These are phyloP conservation scores for Macadamia tetraphylla DNA, from an alignment of 164 flowering plant genomes.

Conservation along the genomic window DNA sequence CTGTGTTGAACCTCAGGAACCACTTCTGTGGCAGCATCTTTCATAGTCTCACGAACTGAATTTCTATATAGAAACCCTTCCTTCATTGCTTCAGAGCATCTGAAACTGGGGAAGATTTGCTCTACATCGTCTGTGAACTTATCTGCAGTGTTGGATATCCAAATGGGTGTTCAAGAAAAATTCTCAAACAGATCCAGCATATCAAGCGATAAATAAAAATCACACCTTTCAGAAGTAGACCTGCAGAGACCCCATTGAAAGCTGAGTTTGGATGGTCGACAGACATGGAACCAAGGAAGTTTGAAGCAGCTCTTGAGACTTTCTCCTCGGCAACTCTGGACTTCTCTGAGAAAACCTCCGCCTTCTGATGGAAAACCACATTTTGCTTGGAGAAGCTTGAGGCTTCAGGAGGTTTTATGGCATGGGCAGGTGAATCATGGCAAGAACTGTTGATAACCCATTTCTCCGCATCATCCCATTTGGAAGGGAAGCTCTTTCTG, in stretches of 20 bases:
- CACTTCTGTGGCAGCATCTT: slow-evolving; percentile 40
- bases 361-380: slow-evolving; percentile 31
- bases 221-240: slow-evolving; percentile 67
- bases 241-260: slow-evolving; percentile 44
- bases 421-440: slow-evolving; percentile 71
- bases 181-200: too few species aligned
- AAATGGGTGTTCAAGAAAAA: slow-evolving; percentile 4
- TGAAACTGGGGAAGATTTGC: slow-evolving; percentile 33
- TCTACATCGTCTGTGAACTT: slow-evolving; percentile 59
- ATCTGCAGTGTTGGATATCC: slow-evolving; percentile 40
- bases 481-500: slow-evolving; percentile 73
- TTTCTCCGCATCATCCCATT: slow-evolving; percentile 97
- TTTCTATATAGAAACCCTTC: slow-evolving; percentile 65
- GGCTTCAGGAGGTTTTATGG: slow-evolving; percentile 24
- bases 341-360: slow-evolving; percentile 45
- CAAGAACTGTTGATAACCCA: slow-evolving; percentile 67
- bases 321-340: slow-evolving; percentile 41
- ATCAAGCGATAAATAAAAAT: slow-evolving; percentile 3
- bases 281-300: slow-evolving; percentile 29
- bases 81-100: slow-evolving; percentile 56
- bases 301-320: slow-evolving; percentile 27
- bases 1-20: slow-evolving; percentile 44
- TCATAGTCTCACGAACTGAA: slow-evolving; percentile 37
- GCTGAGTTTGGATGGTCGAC: slow-evolving; percentile 31
- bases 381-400: slow-evolving; percentile 26